Evolutionary conservation across 2,329 filamentous ascomycete species (phyloP), one percentile per base, ranked within the genome.

Genomic region (Pseudopithomyces chartarum): DNA sequence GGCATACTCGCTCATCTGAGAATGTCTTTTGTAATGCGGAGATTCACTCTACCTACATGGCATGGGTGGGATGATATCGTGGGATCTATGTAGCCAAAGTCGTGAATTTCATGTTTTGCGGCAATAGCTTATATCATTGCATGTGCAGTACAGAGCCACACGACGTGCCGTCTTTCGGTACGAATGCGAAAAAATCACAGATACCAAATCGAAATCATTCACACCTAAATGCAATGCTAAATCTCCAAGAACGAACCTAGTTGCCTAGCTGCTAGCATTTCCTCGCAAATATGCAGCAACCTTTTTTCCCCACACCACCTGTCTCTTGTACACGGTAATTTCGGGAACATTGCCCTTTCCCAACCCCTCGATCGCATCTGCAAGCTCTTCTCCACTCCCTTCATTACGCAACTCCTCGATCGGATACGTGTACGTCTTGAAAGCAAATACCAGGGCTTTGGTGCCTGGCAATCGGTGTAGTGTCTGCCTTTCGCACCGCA

Each of bases 371-470:
- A 88, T 85, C 2, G 86, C 86, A 34, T 71, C 62, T 0, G 82
- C 84, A 51, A 88, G 66, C 7, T 79, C 80, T 63, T 82, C 80
- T 0, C 81, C 85, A 67, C 68, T 69, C 0, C 85, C 85, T 57
- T 88, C 85, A 4, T 79, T 79, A 64, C 84, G 85, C 44, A 89
- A 73, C 49, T 85, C 78, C 38, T 63, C 62, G 7, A 89, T 68
- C 1, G 80, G 79, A 69, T 88, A 87, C 55, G 80, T 74, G 69
- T 87, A 88, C 15, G 86, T 88, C 71, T 87, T 86, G 69, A 88
- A 85, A 0, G 78, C 80, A 73, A 89, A 89, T 0, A 87, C 79
- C 19, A 88, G 48, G 7, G 84, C 85, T 51, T 78, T 76, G 0
- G 79, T 82, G 46, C 73, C 60, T 3, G 84, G 84, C 23, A 89